Evolutionary conservation across 345 rosid genomes (phyloP).

Genomic region (Kandelia obovata): DNA sequence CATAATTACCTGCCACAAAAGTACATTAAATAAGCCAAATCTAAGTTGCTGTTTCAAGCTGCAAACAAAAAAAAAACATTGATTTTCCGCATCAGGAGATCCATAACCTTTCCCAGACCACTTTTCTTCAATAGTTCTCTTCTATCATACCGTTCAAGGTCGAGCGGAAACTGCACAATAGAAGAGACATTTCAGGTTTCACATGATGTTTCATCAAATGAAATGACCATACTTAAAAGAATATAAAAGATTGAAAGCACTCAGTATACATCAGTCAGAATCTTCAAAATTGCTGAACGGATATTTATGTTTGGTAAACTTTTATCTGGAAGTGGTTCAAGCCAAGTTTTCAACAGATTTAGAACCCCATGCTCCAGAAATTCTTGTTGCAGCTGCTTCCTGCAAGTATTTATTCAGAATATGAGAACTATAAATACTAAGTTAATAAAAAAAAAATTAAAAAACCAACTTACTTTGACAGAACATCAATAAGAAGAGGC

Average conservation of each 20-base stretch:
- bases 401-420: slow-evolving; percentile 25
- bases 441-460: not conserved
- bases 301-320: slow-evolving; percentile 94
- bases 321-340: slow-evolving; percentile 98
- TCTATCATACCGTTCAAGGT: slow-evolving; percentile 90
- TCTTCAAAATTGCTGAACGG: slow-evolving; percentile 77
- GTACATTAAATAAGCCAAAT: not conserved
- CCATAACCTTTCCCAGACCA: slow-evolving; percentile 91
- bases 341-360: slow-evolving; percentile 86
- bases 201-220: not conserved
- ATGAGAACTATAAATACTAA: not conserved
- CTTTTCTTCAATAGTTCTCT: slow-evolving; percentile 92
- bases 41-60: not conserved
- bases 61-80: not conserved
- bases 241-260: slow-evolving; percentile 2
- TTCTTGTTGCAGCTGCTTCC: slow-evolving; percentile 97
- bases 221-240: slow-evolving; percentile 10
- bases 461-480: slow-evolving; percentile 69
- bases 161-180: slow-evolving; percentile 74
- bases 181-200: slow-evolving; percentile 19
- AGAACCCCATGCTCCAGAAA: slow-evolving; percentile 94
- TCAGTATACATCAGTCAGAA: slow-evolving; percentile 66
- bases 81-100: slow-evolving; percentile 3
- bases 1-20: slow-evolving; percentile 76
- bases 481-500: slow-evolving; percentile 86